Base-by-base conservation (phyloP, 1,139 yeast genomes). In the Pneumocystis wakefieldiae region DNA sequence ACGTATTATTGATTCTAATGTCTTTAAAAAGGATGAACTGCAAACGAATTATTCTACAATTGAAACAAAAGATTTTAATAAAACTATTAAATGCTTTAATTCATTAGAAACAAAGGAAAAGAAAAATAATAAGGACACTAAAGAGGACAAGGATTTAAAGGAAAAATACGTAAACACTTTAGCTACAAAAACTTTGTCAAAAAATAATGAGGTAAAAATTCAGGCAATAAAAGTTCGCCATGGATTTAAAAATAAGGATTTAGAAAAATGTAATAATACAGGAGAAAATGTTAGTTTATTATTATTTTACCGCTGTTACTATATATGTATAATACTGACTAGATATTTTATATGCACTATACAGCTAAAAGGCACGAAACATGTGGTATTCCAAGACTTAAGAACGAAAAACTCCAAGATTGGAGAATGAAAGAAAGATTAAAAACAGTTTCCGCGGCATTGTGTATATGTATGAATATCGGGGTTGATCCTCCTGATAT, bases 401-500 rank as follows among this genome's bases (percentile, higher is more conserved):
- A 60, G 60, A 64, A 65, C 29, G 58, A 62, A 24, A 78, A 80
- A 67, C 84, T 83, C 72, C 76, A 83, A 4, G 97, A 92, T 71
- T 92, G 98, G 98, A 87, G 94, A 69, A 87, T 89, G 80, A 84
- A 86, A 67, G 96, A 90, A 70, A 82, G 96, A 58, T 96, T 87
- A 71, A 86, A 91, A 72, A 94, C 99, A 0, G 90, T 91, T n/a
- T 84, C 88, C 66, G 98, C 97, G 0, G 97, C 96, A 15, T 77
- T 92, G 37, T 91, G 92, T 62, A 76, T 92, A 61, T 92, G 99
- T 73, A 77, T 92, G 59, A 92, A 94, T 71, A 76, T 92, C 61
- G 97, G 98, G 4, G 97, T 92, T 2, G 97, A 92, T 69, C 98
- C 99, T 2, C 98, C 99, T 0, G 98, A 94, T 74, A 84, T 91